Percentiles rank a stretch among this genome's conserved stretches.
Evolutionary conservation across 352 stramenopile genomes (phyloP).

Genomic region (Pythium volutum): DNA sequence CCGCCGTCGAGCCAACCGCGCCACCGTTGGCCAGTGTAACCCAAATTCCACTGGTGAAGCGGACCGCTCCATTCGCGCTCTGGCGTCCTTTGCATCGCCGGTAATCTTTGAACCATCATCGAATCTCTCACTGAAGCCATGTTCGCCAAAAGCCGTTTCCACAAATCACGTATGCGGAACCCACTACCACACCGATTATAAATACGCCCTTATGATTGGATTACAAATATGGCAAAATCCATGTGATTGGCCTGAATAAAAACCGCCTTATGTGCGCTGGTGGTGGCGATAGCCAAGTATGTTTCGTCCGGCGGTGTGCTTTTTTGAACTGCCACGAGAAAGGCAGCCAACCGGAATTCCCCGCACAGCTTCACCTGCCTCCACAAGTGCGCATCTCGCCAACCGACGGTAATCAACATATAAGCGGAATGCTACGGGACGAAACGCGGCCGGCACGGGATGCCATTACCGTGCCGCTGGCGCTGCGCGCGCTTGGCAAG

Average conservation of each 20-base stretch:
- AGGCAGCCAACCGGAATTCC: too few relatives aligned
- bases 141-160: neutral
- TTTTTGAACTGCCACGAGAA: neutral
- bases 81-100: constrained; percentile 32
- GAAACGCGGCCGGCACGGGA: neutral
- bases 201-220: neutral
- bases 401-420: neutral
- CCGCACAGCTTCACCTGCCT: neutral
- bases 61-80: constrained; percentile 2
- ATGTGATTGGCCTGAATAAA: neutral
- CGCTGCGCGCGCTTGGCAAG: neutral
- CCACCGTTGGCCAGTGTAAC: neutral
- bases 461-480: neutral
- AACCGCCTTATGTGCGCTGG: neutral
- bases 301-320: constrained; percentile 2
- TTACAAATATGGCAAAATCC: neutral
- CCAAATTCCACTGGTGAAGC: neutral
- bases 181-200: neutral
- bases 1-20: neutral
- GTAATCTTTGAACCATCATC: neutral
- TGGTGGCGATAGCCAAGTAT: neutral
- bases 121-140: neutral
- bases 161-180: neutral
- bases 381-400: neutral
- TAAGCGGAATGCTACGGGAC: neutral